phyloP scores from a whole-genome alignment of 2,329 filamentous ascomycete genomes.

The Penicillium frequentans region DNA sequence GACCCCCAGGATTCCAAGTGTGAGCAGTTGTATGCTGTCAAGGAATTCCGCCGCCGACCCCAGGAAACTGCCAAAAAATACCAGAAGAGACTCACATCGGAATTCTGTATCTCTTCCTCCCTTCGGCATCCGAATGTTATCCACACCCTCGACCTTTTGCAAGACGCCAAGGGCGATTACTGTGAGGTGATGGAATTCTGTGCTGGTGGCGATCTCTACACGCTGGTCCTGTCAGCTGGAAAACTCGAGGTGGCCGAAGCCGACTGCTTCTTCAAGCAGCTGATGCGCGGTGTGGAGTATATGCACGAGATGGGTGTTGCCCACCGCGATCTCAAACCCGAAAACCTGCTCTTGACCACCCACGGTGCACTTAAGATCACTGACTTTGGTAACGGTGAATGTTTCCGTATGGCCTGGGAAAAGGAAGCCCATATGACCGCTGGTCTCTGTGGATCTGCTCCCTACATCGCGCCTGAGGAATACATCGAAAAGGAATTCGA shows the following conservation, averaged over 20 bases:
- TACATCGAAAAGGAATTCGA: conserved; percentile 96
- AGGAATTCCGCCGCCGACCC: conserved; percentile 92
- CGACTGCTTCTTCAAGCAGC: conserved; percentile 98
- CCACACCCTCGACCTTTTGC: conserved; percentile 90
- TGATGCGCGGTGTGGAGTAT: conserved; percentile 98
- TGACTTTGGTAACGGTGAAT: conserved; percentile 98
- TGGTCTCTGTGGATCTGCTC: conserved; percentile 91
- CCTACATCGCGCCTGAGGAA: conserved; percentile 96
- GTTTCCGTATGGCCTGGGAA: conserved; percentile 99
- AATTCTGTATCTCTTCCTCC: conserved; percentile 98
- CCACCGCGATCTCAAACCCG: conserved; percentile 93
- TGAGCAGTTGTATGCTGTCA: conserved; percentile 94
- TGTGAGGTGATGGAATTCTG: conserved; percentile 99
- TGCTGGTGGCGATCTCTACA: conserved; percentile 93
- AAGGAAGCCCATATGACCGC: conserved; percentile 98
- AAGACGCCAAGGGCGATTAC: conserved; percentile 95
- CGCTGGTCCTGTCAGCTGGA: conserved; percentile 82
- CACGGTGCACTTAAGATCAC: conserved; percentile 95
- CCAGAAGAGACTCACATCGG: conserved; percentile 92
- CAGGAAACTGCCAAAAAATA: conserved; percentile 97
- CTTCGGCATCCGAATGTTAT: conserved; percentile 97
- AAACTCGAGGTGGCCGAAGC: conserved; percentile 88
- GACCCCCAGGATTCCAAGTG: conserved; percentile 71
- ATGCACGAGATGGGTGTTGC: conserved; percentile 99
- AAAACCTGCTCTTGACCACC: conserved; percentile 91